These are phyloP conservation scores for Nematodospora anomalae DNA, from an alignment of 1,139 yeast species.

Conservation along the genomic window DNA sequence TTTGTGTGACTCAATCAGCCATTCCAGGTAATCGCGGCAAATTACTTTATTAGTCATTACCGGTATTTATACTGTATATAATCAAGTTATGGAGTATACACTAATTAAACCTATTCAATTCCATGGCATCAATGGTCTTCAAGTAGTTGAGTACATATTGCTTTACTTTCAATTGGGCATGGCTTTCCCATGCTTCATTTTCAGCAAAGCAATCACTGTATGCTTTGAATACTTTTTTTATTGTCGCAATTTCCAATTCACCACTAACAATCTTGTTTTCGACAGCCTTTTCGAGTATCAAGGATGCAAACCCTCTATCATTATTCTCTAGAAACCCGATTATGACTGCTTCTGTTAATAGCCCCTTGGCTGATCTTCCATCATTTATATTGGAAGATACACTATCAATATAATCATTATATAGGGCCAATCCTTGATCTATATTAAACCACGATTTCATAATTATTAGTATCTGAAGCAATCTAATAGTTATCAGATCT, in stretches of 20 bases:
- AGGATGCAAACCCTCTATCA: constrained; percentile 63
- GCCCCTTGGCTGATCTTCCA: constrained; percentile 37
- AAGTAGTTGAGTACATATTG: constrained; percentile 11
- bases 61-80: too few species aligned
- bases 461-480: constrained; percentile 48
- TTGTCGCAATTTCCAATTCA: constrained; percentile 40
- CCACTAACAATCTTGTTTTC: constrained; percentile 42
- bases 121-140: constrained; percentile 7
- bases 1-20: too few species aligned
- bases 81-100: too few species aligned
- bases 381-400: constrained; percentile 39
- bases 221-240: constrained; percentile 49
- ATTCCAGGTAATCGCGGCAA: too few species aligned
- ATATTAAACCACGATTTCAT: constrained; percentile 40
- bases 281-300: constrained; percentile 57
- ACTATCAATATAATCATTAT: constrained; percentile 48
- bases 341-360: constrained; percentile 54
- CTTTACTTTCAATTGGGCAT: constrained; percentile 11
- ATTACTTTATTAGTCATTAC: too few species aligned
- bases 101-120: too few species aligned
- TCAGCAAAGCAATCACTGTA: constrained; percentile 56
- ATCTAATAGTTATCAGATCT: constrained; percentile 35
- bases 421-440: constrained; percentile 43
- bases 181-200: constrained; percentile 27
- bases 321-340: constrained; percentile 47